Evolutionary conservation across 1,139 yeast genomes (phyloP), one percentile per base, ranked within the genome.

Genomic region (Yamadazyma jaroonii): DNA sequence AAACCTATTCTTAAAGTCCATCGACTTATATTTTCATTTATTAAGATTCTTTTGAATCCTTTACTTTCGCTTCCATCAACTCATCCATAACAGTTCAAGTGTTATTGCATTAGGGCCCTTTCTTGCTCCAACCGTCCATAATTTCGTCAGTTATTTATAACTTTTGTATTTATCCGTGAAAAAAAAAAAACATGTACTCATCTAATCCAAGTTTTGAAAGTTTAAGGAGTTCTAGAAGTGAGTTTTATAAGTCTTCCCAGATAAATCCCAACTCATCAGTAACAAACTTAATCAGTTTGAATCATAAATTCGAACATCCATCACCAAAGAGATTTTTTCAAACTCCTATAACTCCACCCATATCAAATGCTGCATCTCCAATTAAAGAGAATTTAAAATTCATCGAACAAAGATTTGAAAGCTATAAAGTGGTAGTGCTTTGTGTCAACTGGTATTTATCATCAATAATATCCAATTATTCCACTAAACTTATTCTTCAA

Each of bases 391-490:
- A 14, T 3, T 10, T 21, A 6, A 31, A n/a, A n/a, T 31, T 13
- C 13, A 30, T 35, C 9, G 34, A 35, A n/a, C 36, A 35, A 8
- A 24, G 44, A 62, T 29, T 11, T 8, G 29, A 31, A 7, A 56
- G 67, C 43, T 26, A 56, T 41, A 57, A 57, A 37, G 56, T 67
- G 21, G 49, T 59, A 11, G 38, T 61, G 29, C 47, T 84, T 27
- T 90, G 97, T 57, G 52, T 74, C 7, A 53, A 74, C 25, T 90
- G 97, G 97, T 90, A 90, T 60, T 54, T 78, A 25, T 68, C 83
- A n/a, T 83, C 94, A 28, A 89, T 94, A 10, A 60, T 89, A 12
- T 84, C 96, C 6, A 84, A 83, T 50, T 87, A 88, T 50, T 71
- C 92, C 32, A 81, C 94, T 39, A 90, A 90, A 57, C 64, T 81